Evolutionary conservation across 176 grass and related monocot species (phyloP), one percentile per base, ranked within the genome.

Genomic region (Oryza brachyantha): DNA sequence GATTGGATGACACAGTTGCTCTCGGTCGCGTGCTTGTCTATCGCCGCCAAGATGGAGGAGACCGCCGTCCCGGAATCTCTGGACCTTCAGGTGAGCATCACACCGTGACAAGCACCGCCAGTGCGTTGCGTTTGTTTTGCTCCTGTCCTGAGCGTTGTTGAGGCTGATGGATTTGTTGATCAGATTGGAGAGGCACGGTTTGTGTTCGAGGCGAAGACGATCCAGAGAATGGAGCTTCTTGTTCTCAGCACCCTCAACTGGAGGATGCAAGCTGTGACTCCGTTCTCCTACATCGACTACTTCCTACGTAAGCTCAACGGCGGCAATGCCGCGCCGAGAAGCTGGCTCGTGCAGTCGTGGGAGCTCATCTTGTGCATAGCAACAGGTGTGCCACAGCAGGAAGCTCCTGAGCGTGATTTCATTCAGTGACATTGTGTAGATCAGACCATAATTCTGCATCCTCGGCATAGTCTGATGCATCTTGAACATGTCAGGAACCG

Each of bases 1-100:
- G 79, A 79, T 65, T 97, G 94, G 94, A 93, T 86, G 86, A 90
- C 91, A 41, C 91, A 93, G 61, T 74, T 97, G 66, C 81, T 97
- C 14, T 89, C 94, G 29, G 91, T 93, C 43, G 94, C 91, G 35
- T 97, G 91, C 68, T 68, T 97, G 24, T 97, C 88, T 66, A 46
- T 97, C 3, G 94, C 94, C 14, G 88, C 94, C 31, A 97, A 97
- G 89, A 93, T 97, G 88, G 91, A 97, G 74, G 91, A 97, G 80
- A 89, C 86, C 43, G 64, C 72, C 14, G 86, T 93, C 24, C 94
- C 94, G 12, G 81, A 78, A 29, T 86, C 66, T 24, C 62, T 91
- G 48, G 94, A 97, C 76, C 84, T 97, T 57, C 94, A 97, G 87
- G 94, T 88, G 74, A 84, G 75, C 27, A 83, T 68, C 27, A 40